phyloP scores from a whole-genome alignment of 108 stramenopile genomes.

The Cyclotella choctawhatcheeana region DNA sequence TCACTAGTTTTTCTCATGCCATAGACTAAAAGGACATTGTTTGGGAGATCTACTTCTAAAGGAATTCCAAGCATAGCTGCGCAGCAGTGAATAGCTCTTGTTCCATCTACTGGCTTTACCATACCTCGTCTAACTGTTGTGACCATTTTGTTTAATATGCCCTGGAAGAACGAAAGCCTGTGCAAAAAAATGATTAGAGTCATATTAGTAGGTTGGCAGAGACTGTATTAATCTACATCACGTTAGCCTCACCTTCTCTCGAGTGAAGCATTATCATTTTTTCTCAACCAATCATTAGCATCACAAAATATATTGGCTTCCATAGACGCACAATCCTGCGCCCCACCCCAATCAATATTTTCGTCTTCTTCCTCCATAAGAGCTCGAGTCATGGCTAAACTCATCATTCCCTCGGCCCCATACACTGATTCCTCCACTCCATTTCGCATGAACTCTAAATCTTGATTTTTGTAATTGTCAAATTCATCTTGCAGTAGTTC shows the following conservation, averaged over 20 bases:
- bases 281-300: slow-evolving; percentile 79
- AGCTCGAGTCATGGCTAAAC: slow-evolving; percentile 77
- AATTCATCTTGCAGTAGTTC: slow-evolving; percentile 76
- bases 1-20: slow-evolving; percentile 81
- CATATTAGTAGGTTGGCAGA: no score
- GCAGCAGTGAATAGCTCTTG: slow-evolving; percentile 77
- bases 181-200: no score
- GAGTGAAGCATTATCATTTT: slow-evolving; percentile 59
- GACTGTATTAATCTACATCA: no score
- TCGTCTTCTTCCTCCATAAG: no score
- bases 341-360: slow-evolving; percentile 25
- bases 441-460: slow-evolving; percentile 72
- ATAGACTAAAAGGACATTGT: slow-evolving; percentile 69
- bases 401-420: slow-evolving; percentile 85
- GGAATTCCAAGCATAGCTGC: slow-evolving; percentile 83
- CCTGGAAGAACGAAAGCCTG: no score
- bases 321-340: slow-evolving; percentile 38
- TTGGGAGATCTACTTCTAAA: slow-evolving; percentile 62
- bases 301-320: slow-evolving; percentile 77
- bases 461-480: slow-evolving; percentile 83
- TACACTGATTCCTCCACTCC: slow-evolving; percentile 67
- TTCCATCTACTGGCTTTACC: slow-evolving; percentile 66
- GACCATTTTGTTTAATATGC: slow-evolving; percentile 73
- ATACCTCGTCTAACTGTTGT: slow-evolving; percentile 60
- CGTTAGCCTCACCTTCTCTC: slow-evolving; percentile 67